Conservation (phyloP, 305 asterid genomes). For the Petunia hybrid region DNA sequence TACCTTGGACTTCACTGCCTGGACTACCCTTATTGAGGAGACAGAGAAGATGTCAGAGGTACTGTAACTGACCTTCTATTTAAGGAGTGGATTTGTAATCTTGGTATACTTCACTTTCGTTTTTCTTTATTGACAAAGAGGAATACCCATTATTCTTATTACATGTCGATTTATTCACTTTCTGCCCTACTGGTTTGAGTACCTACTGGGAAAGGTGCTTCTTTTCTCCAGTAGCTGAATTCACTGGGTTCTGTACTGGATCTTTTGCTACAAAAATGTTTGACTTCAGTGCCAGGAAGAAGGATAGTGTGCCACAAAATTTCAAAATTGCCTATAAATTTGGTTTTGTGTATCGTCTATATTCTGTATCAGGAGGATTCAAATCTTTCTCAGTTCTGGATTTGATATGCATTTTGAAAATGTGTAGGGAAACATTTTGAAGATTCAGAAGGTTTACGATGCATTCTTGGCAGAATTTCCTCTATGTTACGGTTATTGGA, state of each 20-base stretch:
- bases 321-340: background rate
- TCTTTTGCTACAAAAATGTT: slow-evolving; percentile 2
- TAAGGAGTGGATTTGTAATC: slow-evolving; percentile 5
- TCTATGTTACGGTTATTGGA: slow-evolving; percentile 98
- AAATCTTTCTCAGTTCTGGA: background rate
- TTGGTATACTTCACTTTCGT: background rate
- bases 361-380: background rate
- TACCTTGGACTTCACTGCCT: slow-evolving; percentile 85
- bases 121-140: background rate
- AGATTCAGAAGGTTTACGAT: slow-evolving; percentile 89
- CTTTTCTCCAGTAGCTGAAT: background rate
- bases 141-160: slow-evolving; percentile 18
- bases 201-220: background rate
- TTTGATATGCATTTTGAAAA: slow-evolving; percentile 20
- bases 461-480: slow-evolving; percentile 94
- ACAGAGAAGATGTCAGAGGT: slow-evolving; percentile 95
- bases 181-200: background rate
- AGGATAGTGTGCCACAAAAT: slow-evolving; percentile 18
- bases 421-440: slow-evolving; percentile 76
- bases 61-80: slow-evolving; percentile 27
- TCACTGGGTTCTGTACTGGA: background rate
- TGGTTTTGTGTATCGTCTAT: background rate
- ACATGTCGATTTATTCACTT: slow-evolving; percentile 1
- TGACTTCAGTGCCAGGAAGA: background rate
- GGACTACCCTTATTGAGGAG: slow-evolving; percentile 96